These are phyloP conservation scores for Boletus speciosus DNA, from an alignment of 768 basidiomycete species.

Conservation along the genomic window DNA sequence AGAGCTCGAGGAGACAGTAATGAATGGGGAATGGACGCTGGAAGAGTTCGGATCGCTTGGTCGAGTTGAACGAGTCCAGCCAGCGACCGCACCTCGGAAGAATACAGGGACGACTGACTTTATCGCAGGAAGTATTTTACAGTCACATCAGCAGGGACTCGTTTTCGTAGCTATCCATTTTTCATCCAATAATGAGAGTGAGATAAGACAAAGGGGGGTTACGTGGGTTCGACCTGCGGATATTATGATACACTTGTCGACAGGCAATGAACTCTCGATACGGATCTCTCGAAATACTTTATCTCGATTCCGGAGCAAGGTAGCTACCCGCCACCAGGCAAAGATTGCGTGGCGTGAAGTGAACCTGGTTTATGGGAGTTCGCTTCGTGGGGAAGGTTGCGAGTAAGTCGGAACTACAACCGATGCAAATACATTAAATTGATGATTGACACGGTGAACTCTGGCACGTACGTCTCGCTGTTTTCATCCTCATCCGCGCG, in stretches of 20 bases:
- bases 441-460: not conserved
- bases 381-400: conserved; percentile 94
- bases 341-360: conserved; percentile 93
- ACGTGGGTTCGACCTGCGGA: not conserved
- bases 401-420: conserved; percentile 71
- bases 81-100: not conserved
- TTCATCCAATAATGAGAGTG: not conserved
- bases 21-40: not conserved
- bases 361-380: conserved; percentile 87
- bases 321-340: conserved; percentile 84
- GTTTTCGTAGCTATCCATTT: not conserved
- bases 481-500: conserved; percentile 48
- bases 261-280: not conserved
- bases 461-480: conserved; percentile 63
- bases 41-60: not conserved
- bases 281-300: not conserved
- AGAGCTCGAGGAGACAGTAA: not conserved
- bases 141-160: not conserved
- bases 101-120: not conserved
- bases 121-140: not conserved
- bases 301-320: conserved; percentile 56
- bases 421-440: conserved; percentile 1
- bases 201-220: not conserved
- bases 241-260: not conserved
- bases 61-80: not conserved